Conservation (phyloP, 495 filamentous ascomycete genomes). For the Daldinia bambusicola region DNA sequence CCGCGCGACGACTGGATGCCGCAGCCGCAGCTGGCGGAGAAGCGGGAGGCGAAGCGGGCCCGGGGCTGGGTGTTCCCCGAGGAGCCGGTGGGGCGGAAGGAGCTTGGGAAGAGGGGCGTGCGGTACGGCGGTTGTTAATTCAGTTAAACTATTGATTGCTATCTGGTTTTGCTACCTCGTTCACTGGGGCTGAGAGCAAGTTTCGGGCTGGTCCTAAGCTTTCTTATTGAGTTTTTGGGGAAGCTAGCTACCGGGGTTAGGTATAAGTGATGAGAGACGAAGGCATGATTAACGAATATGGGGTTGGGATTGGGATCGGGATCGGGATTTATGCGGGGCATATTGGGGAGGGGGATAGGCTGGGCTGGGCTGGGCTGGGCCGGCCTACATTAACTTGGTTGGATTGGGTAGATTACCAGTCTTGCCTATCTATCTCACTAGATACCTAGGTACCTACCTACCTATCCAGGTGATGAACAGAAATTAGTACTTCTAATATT, state of each 20-base stretch:
- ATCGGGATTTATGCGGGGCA: neutral
- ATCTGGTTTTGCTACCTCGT: slow-evolving; percentile 10
- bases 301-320: too few species aligned
- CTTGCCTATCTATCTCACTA: neutral
- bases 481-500: slow-evolving; percentile 1
- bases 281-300: slow-evolving; percentile 35
- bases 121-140: slow-evolving; percentile 57
- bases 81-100: slow-evolving; percentile 67
- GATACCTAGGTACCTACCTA: neutral
- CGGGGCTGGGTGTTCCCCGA: slow-evolving; percentile 88
- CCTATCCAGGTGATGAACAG: neutral
- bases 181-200: slow-evolving; percentile 2
- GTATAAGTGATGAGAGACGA: slow-evolving; percentile 29
- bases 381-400: neutral
- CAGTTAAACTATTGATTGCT: neutral
- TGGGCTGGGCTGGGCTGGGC: too few species aligned
- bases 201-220: slow-evolving; percentile 27
- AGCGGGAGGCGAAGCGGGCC: slow-evolving; percentile 80
- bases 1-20: slow-evolving; percentile 88
- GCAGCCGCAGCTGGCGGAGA: slow-evolving; percentile 81
- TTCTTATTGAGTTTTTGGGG: neutral
- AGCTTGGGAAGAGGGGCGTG: slow-evolving; percentile 67
- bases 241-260: too few species aligned
- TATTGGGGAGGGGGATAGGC: too few species aligned
- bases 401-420: neutral